These are phyloP conservation scores for Diaporthe sp. DNA, from an alignment of 2,329 filamentous ascomycete species.

Conservation along the genomic window DNA sequence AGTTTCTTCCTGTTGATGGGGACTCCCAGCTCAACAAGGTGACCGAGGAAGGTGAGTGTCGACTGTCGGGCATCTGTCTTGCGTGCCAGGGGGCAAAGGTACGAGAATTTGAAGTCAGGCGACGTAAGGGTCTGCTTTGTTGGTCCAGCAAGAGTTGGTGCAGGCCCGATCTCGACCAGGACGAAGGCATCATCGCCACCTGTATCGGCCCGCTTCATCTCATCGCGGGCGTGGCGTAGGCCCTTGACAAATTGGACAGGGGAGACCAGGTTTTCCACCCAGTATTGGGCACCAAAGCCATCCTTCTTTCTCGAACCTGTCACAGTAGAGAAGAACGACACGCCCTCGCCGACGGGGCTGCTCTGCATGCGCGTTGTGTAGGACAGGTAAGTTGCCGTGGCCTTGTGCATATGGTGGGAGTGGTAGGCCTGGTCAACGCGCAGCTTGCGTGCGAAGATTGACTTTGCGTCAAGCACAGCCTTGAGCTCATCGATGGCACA, in stretches of 20 bases:
- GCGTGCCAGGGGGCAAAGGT: not conserved
- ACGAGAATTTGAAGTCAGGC: constrained; percentile 14
- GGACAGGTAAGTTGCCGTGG: constrained; percentile 40
- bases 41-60: not conserved
- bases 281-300: constrained; percentile 41
- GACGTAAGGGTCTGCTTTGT: constrained; percentile 40
- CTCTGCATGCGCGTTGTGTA: not conserved
- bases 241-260: constrained; percentile 45
- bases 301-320: not conserved
- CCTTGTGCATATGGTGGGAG: constrained; percentile 49
- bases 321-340: constrained; percentile 23
- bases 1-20: constrained; percentile 14
- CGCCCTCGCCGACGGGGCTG: not conserved
- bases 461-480: constrained; percentile 42
- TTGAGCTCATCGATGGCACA: constrained; percentile 45
- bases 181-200: constrained; percentile 17
- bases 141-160: constrained; percentile 43
- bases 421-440: constrained; percentile 53
- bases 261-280: constrained; percentile 47
- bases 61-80: constrained; percentile 1
- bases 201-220: not conserved
- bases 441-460: constrained; percentile 46
- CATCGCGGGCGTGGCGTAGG: constrained; percentile 37
- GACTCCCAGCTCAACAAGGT: not conserved
- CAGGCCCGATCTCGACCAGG: constrained; percentile 46